Percentiles rank a stretch among this genome's conserved stretches.
Evolutionary conservation across 192 early-diverging fungal genomes (phyloP).

Genomic region (Rhizophlyctis rosea): DNA sequence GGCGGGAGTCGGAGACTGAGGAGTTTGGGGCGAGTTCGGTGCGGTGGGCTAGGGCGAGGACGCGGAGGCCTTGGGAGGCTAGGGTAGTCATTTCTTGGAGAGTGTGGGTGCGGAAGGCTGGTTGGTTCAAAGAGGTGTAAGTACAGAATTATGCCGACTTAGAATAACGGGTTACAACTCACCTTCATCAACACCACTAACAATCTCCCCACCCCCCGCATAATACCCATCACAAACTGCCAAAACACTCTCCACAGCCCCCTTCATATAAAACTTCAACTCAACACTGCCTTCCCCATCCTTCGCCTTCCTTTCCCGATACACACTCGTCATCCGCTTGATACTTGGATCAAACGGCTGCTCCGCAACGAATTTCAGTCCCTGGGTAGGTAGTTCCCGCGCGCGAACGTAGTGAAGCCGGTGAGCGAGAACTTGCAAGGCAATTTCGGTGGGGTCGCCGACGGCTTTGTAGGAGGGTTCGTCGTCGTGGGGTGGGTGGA

Average conservation of each 20-base stretch:
- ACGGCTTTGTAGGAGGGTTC: slow-evolving; percentile 27
- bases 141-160: no score
- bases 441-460: slow-evolving; percentile 42
- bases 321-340: slow-evolving; percentile 40
- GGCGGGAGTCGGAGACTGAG: neutral
- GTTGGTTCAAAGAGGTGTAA: no score
- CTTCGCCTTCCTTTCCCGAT: no score
- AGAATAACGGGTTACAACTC: no score
- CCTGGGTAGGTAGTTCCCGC: neutral
- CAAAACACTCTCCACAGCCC: slow-evolving; percentile 11
- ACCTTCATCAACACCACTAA: neutral
- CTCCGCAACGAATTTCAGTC: slow-evolving; percentile 32
- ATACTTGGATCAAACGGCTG: slow-evolving; percentile 35
- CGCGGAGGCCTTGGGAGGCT: slow-evolving; percentile 13
- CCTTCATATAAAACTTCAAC: slow-evolving; percentile 20
- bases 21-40: no score
- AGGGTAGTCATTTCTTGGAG: neutral
- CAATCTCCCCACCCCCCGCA: neutral
- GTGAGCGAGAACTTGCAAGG: slow-evolving; percentile 33
- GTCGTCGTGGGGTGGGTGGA: slow-evolving; percentile 25
- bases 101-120: neutral
- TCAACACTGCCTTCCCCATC: neutral
- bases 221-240: slow-evolving; percentile 13
- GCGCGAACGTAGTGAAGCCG: no score
- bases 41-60: slow-evolving; percentile 24